phyloP scores from a whole-genome alignment of 352 stramenopile genomes.

The Globisporangium recalcitrans region DNA sequence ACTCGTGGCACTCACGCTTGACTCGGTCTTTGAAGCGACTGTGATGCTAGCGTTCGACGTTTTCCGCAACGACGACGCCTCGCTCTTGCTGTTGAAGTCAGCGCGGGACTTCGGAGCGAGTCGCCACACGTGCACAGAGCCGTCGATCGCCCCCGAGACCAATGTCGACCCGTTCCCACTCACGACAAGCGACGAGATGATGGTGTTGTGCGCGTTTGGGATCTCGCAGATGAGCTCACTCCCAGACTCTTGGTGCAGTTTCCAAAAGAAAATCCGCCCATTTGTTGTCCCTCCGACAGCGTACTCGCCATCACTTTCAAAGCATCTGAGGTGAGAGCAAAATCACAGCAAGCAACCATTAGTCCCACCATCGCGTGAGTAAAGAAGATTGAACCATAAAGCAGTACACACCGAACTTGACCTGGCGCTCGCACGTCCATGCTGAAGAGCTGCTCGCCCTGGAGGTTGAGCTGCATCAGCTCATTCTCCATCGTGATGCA shows the following conservation, averaged over 20 bases:
- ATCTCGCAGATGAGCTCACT: slow-evolving; percentile 59
- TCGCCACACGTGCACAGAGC: slow-evolving; percentile 57
- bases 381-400: background rate
- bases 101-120: slow-evolving; percentile 15
- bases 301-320: slow-evolving; percentile 69
- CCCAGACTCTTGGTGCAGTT: slow-evolving; percentile 34
- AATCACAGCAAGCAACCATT: background rate
- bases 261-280: slow-evolving; percentile 66
- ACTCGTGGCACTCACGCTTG: background rate
- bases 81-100: slow-evolving; percentile 2
- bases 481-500: slow-evolving; percentile 73
- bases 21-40: background rate
- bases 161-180: slow-evolving; percentile 46
- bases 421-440: slow-evolving; percentile 47
- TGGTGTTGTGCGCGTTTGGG: slow-evolving; percentile 47
- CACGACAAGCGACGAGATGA: slow-evolving; percentile 58
- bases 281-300: slow-evolving; percentile 61
- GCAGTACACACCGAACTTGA: slow-evolving; percentile 36
- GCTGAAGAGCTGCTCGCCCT: slow-evolving; percentile 39
- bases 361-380: background rate
- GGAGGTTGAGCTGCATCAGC: slow-evolving; percentile 49
- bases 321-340: slow-evolving; percentile 25
- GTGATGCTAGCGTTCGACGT: slow-evolving; percentile 1
- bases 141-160: slow-evolving; percentile 55
- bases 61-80: slow-evolving; percentile 4